Evolutionary conservation across 108 stramenopile species (phyloP).

Genomic region (Cyclotella choctawhatcheeana): DNA sequence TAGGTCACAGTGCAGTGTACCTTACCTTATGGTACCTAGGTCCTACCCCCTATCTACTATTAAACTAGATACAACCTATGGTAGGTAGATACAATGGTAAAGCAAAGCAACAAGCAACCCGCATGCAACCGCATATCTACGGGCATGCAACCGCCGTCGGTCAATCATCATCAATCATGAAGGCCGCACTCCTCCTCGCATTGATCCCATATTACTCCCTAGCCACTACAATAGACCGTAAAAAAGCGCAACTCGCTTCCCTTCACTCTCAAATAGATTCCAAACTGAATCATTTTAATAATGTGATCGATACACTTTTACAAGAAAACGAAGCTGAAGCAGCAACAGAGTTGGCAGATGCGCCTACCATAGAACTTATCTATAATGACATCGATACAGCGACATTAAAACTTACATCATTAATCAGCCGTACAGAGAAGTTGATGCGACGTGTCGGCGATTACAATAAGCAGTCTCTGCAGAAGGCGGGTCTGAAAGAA

Average conservation of each 20-base stretch:
- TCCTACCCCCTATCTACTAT: no score
- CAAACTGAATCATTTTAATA: background rate
- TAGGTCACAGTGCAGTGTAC: no score
- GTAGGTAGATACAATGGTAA: no score
- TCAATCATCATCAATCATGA: background rate
- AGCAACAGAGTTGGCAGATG: background rate
- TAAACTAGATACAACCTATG: no score
- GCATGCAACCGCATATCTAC: no score
- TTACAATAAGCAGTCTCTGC: background rate
- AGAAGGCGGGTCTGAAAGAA: background rate
- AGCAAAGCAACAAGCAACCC: no score
- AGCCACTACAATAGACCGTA: background rate
- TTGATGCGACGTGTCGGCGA: background rate
- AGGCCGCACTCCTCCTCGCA: background rate
- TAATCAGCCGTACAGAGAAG: background rate
- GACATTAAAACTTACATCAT: background rate
- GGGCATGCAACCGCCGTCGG: no score
- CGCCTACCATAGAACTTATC: no score
- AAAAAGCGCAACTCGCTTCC: background rate
- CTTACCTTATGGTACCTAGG: no score
- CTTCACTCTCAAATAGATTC: background rate
- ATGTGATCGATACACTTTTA: background rate
- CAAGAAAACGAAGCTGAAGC: background rate
- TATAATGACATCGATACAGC: conserved; percentile 6
- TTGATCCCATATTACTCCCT: background rate